Conservation (phyloP, 768 basidiomycete genomes). For the Ephemerocybe angulata region DNA sequence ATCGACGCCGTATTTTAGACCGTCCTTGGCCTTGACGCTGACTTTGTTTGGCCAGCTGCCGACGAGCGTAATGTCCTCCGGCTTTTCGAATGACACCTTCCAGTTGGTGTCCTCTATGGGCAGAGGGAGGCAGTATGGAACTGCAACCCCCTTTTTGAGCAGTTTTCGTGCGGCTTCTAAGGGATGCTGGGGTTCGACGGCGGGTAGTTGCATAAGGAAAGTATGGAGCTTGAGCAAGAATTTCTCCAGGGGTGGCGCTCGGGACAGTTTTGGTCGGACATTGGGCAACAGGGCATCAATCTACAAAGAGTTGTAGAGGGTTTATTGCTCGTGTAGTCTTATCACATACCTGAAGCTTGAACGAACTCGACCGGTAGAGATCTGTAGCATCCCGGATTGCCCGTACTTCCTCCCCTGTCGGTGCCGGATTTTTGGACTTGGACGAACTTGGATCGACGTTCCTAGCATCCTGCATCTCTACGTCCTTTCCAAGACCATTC, state of each 20-base stretch:
- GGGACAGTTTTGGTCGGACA: constrained; percentile 61
- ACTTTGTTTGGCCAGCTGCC: constrained; percentile 87
- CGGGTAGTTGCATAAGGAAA: constrained; percentile 55
- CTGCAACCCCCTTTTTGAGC: constrained; percentile 50
- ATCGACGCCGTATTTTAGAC: constrained; percentile 65
- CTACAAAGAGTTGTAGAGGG: constrained; percentile 33
- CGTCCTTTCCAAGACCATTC: constrained; percentile 4
- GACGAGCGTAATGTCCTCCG: constrained; percentile 69
- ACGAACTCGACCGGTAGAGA: constrained; percentile 72
- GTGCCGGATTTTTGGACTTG: constrained; percentile 49
- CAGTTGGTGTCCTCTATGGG: constrained; percentile 82
- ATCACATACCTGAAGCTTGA: constrained; percentile 72
- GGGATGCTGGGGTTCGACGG: constrained; percentile 60
- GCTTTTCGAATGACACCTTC: constrained; percentile 80
- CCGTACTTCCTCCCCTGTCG: constrained; percentile 67
- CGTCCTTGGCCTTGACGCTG: constrained; percentile 68
- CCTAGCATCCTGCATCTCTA: not conserved
- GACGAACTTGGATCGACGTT: constrained; percentile 12
- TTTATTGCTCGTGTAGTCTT: not conserved
- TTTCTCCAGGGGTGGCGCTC: constrained; percentile 56
- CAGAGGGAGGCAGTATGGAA: constrained; percentile 67
- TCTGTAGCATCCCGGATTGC: constrained; percentile 70
- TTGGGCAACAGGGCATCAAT: constrained; percentile 79
- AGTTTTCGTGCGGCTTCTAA: constrained; percentile 57
- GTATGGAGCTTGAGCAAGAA: constrained; percentile 69